Evolutionary conservation across 805 yeast species (phyloP), one percentile per base, ranked within the genome.

Genomic region (Sungouiella thailandica): DNA sequence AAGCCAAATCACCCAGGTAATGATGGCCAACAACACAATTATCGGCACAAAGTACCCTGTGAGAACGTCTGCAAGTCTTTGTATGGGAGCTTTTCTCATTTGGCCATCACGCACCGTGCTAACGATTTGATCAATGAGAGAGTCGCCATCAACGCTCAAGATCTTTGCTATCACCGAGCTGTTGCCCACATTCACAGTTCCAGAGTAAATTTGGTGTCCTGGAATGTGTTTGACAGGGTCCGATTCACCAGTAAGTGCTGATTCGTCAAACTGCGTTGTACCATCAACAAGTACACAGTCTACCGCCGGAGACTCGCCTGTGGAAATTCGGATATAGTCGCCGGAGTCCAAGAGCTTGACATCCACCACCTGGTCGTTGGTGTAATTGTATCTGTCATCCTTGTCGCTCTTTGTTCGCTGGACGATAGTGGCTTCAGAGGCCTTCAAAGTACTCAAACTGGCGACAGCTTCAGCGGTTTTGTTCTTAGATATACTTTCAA

Each of bases 11-110:
- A 78, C 47, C 84, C 88, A 83, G 0, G 84, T 80, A 1, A 65
- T 5, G 10, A 81, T 56, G 0, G 90, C 85, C 7, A 80, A 43
- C 10, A 71, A 41, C 3, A 78, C 72, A 11, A 83, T 82, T 1
- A 78, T 41, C 1, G 93, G 93, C 7, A 83, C 93, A 59, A 83
- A 83, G 35, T 73, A 69, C 4, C 86, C 78, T 0, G 90, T 83
- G 17, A 83, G 49, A 5, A 60, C 52, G 49, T 83, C 90, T 1
- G 89, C 89, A 2, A 74, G 58, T 41, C 79, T 68, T 53, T 82
- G 89, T 32, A 83, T 76, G 0, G 88, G 88, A 0, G 89, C 87
- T 37, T 80, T 73, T 29, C 75, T 68, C 56, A 80, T 54, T 49
- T 83, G 89, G 2, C 90, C 89, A 40, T 78, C 80, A 32, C 89